phyloP scores from a whole-genome alignment of 2,329 filamentous ascomycete genomes.

The Fusarium acutatum region DNA sequence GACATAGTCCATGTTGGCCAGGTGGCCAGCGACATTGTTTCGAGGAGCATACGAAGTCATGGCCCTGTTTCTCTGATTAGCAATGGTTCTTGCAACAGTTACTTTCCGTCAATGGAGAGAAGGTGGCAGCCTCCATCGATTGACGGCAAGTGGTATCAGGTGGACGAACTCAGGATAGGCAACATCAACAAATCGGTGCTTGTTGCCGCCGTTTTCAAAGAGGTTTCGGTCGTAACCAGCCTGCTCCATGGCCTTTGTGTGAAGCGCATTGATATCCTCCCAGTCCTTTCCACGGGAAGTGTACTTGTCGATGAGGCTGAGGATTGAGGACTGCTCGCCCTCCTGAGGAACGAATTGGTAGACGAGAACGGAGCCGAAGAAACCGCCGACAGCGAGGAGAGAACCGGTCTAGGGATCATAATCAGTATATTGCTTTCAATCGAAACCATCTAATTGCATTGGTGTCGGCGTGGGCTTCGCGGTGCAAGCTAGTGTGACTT shows the following conservation, averaged over 20 bases:
- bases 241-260: constrained; percentile 62
- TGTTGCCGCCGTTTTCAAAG: constrained; percentile 55
- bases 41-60: constrained; percentile 58
- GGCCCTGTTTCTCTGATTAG: constrained; percentile 51
- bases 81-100: not conserved
- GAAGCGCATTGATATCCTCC: constrained; percentile 62
- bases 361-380: constrained; percentile 55
- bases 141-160: not conserved
- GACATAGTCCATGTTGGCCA: constrained; percentile 63
- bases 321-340: constrained; percentile 59
- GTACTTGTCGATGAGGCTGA: constrained; percentile 57
- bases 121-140: not conserved
- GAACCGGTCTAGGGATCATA: constrained; percentile 55
- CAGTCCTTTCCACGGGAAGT: constrained; percentile 58
- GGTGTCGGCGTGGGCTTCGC: constrained; percentile 1
- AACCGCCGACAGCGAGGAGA: constrained; percentile 54
- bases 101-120: not conserved
- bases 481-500: constrained; percentile 42
- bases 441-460: not conserved
- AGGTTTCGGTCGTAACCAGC: constrained; percentile 66
- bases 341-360: constrained; percentile 61
- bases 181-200: constrained; percentile 60
- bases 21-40: constrained; percentile 65
- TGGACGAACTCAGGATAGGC: constrained; percentile 66
- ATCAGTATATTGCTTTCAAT: constrained; percentile 24